Evolutionary conservation across 2,329 filamentous ascomycete genomes (phyloP), one percentile per base, ranked within the genome.

Genomic region (Tricladium varicosporioides): DNA sequence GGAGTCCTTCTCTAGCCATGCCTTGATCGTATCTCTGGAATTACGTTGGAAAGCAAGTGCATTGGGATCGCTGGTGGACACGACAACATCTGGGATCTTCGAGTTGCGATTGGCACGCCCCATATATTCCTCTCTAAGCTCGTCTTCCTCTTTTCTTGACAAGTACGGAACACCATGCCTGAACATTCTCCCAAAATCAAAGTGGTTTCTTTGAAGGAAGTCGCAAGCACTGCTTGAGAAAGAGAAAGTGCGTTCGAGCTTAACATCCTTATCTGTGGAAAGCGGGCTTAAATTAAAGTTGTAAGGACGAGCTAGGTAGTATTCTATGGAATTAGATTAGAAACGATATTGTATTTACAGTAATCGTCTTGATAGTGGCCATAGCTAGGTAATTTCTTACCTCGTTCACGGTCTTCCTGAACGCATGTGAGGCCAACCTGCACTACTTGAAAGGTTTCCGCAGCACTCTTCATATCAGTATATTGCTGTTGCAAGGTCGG

Each of bases 391-490:
- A 16, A 9, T 16, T 32, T 16, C 60, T 71, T 71, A 73, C 80
- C 79, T 65, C 75, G 77, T 9, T 78, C 70, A 5, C 67, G 62
- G 67, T 85, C 78, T 67, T 87, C 82, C 52, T 75, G 74, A n/a
- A 83, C 83, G 64, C 84, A 81, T 0, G 86, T 88, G 56, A 89
- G 71, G n/a, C 86, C 86, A 53, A 88, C 72, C 67, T 89, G 86
- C 1, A 88, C 73, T 51, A 88, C 80, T 59, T 85, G 80, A 64
- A 84, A 88, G 42, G 77, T 79, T 59, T 86, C 79, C 2, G 85
- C 85, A 2, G 82, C 83, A 27, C 72, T 72, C 67, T 82, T 86
- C 56, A 77, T 76, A 60, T 88, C 84, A 10, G 74, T 71, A 66
- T 88, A 89, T 54, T 81, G 78, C 45, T 85, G 73, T 63, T 88